Conservation (phyloP, 2,329 filamentous ascomycete genomes). For the Metarhizium robertsii region DNA sequence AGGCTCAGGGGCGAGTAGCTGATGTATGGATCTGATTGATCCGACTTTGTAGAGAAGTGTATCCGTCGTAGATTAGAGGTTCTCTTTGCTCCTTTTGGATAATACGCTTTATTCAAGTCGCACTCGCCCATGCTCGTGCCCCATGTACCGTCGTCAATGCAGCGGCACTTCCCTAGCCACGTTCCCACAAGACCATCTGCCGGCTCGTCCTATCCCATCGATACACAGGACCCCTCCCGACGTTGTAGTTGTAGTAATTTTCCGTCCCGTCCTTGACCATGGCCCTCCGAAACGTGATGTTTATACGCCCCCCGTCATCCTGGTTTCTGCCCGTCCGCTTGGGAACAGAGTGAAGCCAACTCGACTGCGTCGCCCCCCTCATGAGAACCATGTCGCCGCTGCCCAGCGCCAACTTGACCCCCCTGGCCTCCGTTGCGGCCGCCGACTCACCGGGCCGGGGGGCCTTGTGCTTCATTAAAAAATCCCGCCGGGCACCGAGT, state of each 20-base stretch:
- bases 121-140: no score
- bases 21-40: no score
- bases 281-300: conserved; percentile 69
- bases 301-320: conserved; percentile 56
- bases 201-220: conserved; percentile 51
- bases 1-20: no score
- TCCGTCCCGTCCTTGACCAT: conserved; percentile 64
- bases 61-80: no score
- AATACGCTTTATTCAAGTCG: no score
- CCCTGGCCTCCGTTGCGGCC: conserved; percentile 22
- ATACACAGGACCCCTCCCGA: conserved; percentile 59
- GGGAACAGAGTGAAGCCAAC: conserved; percentile 71
- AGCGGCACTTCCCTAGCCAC: background rate
- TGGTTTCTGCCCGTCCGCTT: conserved; percentile 59
- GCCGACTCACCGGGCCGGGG: conserved; percentile 20
- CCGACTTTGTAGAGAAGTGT: no score
- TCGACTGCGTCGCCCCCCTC: conserved; percentile 63
- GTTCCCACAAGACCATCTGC: conserved; percentile 37
- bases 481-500: conserved; percentile 63
- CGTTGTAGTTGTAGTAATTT: conserved; percentile 81
- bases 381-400: conserved; percentile 75
- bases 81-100: no score
- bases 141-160: no score
- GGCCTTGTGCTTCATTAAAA: conserved; percentile 72
- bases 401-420: conserved; percentile 43